Percentiles rank a stretch among this genome's conserved stretches.
Conservation (phyloP, 345 rosid species). For the Rhizophora apiculata region DNA sequence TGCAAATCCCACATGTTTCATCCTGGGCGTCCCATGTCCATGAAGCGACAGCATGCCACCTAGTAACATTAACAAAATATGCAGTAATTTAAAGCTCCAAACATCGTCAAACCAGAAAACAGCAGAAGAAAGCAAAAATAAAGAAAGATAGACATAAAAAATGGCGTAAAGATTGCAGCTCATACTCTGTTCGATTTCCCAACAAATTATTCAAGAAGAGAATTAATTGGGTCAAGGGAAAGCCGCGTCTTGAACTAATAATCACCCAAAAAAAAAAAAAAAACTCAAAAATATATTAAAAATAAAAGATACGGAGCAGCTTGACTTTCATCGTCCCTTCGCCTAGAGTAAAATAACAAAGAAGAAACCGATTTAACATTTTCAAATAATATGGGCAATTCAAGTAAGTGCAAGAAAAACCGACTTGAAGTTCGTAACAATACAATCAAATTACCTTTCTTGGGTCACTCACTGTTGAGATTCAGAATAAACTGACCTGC, state of each 20-base stretch:
- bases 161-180: not conserved
- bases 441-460: too few relatives aligned
- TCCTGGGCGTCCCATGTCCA: constrained; percentile 99
- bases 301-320: constrained; percentile 26
- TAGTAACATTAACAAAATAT: constrained; percentile 9
- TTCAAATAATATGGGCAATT: too few relatives aligned
- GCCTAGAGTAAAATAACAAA: constrained; percentile 1
- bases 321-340: constrained; percentile 29
- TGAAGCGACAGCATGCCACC: constrained; percentile 96
- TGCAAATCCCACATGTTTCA: constrained; percentile 93
- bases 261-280: not conserved
- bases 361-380: too few relatives aligned
- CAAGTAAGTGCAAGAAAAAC: too few relatives aligned
- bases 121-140: not conserved
- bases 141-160: not conserved
- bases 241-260: not conserved
- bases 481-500: too few relatives aligned
- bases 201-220: not conserved
- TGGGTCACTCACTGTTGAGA: too few relatives aligned
- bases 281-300: not conserved
- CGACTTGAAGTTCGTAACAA: too few relatives aligned
- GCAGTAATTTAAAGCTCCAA: not conserved
- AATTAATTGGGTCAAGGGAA: constrained; percentile 15
- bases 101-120: not conserved
- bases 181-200: constrained; percentile 21